Evolutionary conservation across 495 filamentous ascomycete species (phyloP).

Genomic region (Cercophora sp.): DNA sequence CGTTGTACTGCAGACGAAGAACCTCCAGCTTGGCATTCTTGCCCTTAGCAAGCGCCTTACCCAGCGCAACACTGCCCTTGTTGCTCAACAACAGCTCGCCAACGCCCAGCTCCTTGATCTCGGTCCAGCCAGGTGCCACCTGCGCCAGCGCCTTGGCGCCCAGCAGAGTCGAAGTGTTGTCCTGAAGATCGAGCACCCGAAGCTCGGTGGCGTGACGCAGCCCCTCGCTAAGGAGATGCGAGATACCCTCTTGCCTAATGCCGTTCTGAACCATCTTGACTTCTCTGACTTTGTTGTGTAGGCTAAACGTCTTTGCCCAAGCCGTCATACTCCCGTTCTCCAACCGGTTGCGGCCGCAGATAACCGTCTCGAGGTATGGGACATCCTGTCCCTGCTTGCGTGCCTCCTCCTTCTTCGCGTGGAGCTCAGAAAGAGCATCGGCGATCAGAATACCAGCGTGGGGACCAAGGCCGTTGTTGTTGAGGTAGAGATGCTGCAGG

Average conservation of each 20-base stretch:
- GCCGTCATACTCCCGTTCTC: conserved; percentile 95
- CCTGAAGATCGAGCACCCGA: conserved; percentile 81
- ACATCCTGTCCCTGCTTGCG: conserved; percentile 62
- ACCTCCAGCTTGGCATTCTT: conserved; percentile 73
- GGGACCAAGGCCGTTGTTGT: conserved; percentile 97
- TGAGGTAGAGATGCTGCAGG: conserved; percentile 85
- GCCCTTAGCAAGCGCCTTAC: conserved; percentile 65
- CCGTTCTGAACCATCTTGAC: conserved; percentile 99
- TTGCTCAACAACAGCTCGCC: conserved; percentile 80
- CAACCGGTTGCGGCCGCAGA: conserved; percentile 91
- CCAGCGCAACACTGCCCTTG: conserved; percentile 73
- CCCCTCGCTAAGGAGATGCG: conserved; percentile 69
- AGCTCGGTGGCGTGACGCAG: conserved; percentile 62
- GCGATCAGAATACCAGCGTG: conserved; percentile 82
- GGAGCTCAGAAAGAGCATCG: conserved; percentile 71
- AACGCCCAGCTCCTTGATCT: conserved; percentile 78
- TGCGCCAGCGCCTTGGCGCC: conserved; percentile 75
- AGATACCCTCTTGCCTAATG: conserved; percentile 89
- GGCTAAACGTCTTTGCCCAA: conserved; percentile 81
- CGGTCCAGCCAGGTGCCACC: conserved; percentile 68
- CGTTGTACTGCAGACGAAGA: conserved; percentile 88
- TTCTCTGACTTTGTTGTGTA: conserved; percentile 72
- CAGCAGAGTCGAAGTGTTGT: conserved; percentile 88
- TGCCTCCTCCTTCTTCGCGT: conserved; percentile 71
- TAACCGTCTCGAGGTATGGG: conserved; percentile 82